Conservation (phyloP, 306 rosid genomes). For the Malus sieversii region DNA sequence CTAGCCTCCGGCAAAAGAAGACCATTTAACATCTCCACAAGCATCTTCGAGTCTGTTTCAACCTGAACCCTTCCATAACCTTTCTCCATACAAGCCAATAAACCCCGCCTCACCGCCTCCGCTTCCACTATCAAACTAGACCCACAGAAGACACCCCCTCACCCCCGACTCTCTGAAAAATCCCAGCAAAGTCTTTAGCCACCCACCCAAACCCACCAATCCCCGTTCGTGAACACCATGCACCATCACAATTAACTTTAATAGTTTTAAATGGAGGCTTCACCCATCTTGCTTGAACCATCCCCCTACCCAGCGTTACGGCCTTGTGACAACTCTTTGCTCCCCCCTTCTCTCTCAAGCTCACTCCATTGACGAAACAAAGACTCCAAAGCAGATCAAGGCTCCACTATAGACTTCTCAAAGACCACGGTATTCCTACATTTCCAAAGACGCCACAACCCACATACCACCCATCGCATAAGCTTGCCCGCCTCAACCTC, state of each 20-base stretch:
- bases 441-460: not conserved
- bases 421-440: not conserved
- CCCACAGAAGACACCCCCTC: too few relatives aligned
- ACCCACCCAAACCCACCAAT: not conserved
- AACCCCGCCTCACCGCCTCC: too few relatives aligned
- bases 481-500: not conserved
- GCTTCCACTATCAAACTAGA: too few relatives aligned
- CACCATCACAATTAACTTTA: not conserved
- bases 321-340: not conserved
- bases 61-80: too few relatives aligned
- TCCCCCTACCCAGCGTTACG: fast-evolving
- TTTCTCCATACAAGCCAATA: too few relatives aligned
- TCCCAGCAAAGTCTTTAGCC: not conserved
- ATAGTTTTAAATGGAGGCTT: not conserved
- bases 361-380: too few relatives aligned
- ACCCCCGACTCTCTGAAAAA: fast-evolving
- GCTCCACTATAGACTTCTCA: not conserved
- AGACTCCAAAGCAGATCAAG: fast-evolving
- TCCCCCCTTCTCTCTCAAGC: not conserved
- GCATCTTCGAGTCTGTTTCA: too few relatives aligned
- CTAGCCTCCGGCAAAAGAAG: too few relatives aligned
- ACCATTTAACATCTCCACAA: too few relatives aligned
- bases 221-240: not conserved
- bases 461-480: not conserved
- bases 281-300: not conserved